Percentiles rank a stretch among this genome's conserved stretches.
These are phyloP conservation scores for Thozetella sp. DNA, from an alignment of 495 filamentous ascomycete genomes.

Conservation along the genomic window DNA sequence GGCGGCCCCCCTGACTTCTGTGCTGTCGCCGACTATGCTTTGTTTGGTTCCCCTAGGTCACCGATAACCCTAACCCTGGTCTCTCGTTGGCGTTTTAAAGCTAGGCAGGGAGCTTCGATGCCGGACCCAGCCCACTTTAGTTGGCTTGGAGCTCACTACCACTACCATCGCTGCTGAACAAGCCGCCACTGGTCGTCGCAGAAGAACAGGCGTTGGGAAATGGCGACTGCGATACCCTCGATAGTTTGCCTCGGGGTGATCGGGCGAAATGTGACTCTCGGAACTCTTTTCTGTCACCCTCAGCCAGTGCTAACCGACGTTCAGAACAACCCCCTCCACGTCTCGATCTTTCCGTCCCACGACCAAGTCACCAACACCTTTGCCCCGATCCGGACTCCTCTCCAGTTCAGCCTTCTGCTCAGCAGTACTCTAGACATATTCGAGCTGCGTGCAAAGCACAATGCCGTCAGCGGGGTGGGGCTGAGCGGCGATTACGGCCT, in stretches of 20 bases:
- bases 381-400: conserved; percentile 54
- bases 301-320: conserved; percentile 8
- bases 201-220: conserved; percentile 11
- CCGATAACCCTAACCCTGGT: neutral
- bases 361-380: conserved; percentile 41
- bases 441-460: conserved; percentile 71
- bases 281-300: neutral
- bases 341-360: conserved; percentile 81
- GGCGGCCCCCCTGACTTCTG: too few species aligned
- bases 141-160: conserved; percentile 3
- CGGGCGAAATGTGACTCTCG: conserved; percentile 70
- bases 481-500: conserved; percentile 82
- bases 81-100: neutral
- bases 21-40: too few species aligned
- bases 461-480: conserved; percentile 55
- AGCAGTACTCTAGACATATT: conserved; percentile 93
- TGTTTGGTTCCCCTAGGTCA: too few species aligned
- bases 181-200: neutral
- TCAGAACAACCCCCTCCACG: conserved; percentile 95
- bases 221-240: conserved; percentile 59
- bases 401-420: conserved; percentile 91
- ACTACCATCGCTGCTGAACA: neutral
- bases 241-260: conserved; percentile 94
- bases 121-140: neutral
- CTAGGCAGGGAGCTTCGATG: too few species aligned